Percentiles rank a stretch among this genome's conserved stretches.
Evolutionary conservation across 1,284 basidiomycete species (phyloP).

Genomic region (Trametes polyzona): DNA sequence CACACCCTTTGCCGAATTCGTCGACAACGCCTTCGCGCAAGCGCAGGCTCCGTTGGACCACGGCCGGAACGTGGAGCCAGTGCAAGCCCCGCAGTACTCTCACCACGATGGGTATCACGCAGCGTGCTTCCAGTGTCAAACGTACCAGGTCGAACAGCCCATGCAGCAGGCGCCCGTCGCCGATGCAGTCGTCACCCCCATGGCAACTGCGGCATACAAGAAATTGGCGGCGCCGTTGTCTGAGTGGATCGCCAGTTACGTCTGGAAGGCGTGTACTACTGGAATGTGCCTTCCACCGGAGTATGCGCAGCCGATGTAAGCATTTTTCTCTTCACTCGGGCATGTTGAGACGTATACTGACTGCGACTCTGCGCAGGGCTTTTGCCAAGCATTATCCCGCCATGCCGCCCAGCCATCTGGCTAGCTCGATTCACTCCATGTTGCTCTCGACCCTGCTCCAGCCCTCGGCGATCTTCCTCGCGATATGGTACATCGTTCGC

Average conservation of each 20-base stretch:
- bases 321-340: not conserved
- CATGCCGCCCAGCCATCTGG: conserved; percentile 56
- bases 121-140: conserved; percentile 35
- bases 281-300: conserved; percentile 57
- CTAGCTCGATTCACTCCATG: conserved; percentile 71
- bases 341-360: conserved; percentile 1
- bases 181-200: conserved; percentile 51
- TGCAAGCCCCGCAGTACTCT: conserved; percentile 27
- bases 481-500: conserved; percentile 82
- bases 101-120: conserved; percentile 33
- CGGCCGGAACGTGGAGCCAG: conserved; percentile 11
- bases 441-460: conserved; percentile 80
- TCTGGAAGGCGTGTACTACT: conserved; percentile 79
- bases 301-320: conserved; percentile 37
- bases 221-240: conserved; percentile 74
- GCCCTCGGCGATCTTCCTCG: conserved; percentile 78
- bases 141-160: conserved; percentile 25
- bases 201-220: conserved; percentile 63
- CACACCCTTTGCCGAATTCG: conserved; percentile 75
- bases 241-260: conserved; percentile 75
- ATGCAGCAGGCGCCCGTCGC: conserved; percentile 33
- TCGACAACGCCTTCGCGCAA: conserved; percentile 68
- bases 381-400: conserved; percentile 45
- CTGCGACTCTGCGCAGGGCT: conserved; percentile 30
- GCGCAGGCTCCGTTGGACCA: conserved; percentile 27